phyloP scores from a whole-genome alignment of 768 basidiomycete genomes.

The Leccinum subtestaceum region DNA sequence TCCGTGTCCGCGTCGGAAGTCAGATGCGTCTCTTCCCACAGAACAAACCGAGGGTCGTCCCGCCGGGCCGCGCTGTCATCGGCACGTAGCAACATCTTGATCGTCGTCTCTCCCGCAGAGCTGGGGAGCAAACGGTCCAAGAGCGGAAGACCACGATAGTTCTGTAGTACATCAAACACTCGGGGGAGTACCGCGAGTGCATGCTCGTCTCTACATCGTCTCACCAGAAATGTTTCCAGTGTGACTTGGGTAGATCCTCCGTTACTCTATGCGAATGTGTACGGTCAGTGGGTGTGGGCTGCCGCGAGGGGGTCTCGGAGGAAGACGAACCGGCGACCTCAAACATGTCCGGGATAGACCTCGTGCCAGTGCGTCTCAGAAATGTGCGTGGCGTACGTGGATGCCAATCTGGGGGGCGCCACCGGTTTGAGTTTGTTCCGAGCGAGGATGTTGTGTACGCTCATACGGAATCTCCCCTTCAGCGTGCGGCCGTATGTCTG shows the following conservation, averaged over 20 bases:
- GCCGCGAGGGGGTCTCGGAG: constrained; percentile 32
- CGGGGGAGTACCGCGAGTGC: constrained; percentile 65
- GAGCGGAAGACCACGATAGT: constrained; percentile 71
- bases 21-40: constrained; percentile 70
- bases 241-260: constrained; percentile 31
- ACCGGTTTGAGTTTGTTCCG: constrained; percentile 49
- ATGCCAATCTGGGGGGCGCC: constrained; percentile 17
- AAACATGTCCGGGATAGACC: constrained; percentile 65
- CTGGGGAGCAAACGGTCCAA: constrained; percentile 63
- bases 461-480: constrained; percentile 56
- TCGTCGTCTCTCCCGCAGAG: constrained; percentile 59
- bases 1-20: constrained; percentile 33
- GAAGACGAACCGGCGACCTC: constrained; percentile 24
- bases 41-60: constrained; percentile 88
- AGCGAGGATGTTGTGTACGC: constrained; percentile 56
- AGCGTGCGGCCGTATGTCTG: constrained; percentile 35
- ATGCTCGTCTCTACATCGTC: constrained; percentile 39
- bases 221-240: constrained; percentile 52
- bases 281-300: constrained; percentile 44
- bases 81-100: too few species aligned
- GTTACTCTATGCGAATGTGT: constrained; percentile 77
- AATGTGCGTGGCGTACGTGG: constrained; percentile 43
- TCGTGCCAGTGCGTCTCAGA: constrained; percentile 67
- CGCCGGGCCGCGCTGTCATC: constrained; percentile 46
- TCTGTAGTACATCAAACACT: constrained; percentile 83